phyloP scores from a whole-genome alignment of 1,284 basidiomycete genomes.

The Cryptococcus sp. region DNA sequence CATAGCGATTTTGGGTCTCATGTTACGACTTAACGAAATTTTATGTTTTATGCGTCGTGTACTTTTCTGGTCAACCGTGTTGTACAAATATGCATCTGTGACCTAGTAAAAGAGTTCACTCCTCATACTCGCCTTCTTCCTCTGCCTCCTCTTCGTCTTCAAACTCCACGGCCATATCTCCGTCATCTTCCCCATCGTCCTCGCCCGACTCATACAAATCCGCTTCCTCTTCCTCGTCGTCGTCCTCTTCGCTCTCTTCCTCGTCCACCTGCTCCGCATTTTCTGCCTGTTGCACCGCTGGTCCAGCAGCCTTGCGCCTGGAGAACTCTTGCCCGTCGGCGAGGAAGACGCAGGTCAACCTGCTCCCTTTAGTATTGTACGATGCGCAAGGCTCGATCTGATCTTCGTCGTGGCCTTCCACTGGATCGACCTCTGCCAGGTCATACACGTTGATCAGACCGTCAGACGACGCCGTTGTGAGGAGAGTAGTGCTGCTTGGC shows the following conservation, averaged over 20 bases:
- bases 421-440: conserved; percentile 57
- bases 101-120: no score
- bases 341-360: conserved; percentile 75
- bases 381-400: conserved; percentile 62
- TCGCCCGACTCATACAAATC: conserved; percentile 28
- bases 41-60: no score
- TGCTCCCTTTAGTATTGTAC: conserved; percentile 81
- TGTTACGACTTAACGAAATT: no score
- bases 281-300: conserved; percentile 27
- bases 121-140: conserved; percentile 7
- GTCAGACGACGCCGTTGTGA: conserved; percentile 77
- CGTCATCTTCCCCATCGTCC: conserved; percentile 47
- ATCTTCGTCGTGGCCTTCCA: conserved; percentile 32
- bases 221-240: conserved; percentile 24
- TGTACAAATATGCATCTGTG: no score
- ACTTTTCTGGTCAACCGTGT: no score
- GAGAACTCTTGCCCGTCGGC: conserved; percentile 61
- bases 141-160: conserved; percentile 17
- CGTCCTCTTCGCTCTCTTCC: conserved; percentile 13
- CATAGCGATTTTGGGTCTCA: no score
- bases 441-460: conserved; percentile 80
- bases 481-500: conserved; percentile 60
- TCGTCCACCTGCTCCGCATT: conserved; percentile 52
- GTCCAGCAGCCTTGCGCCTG: conserved; percentile 45
- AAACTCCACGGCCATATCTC: conserved; percentile 25